Evolutionary conservation across 2,329 filamentous ascomycete genomes (phyloP), one percentile per base, ranked within the genome.

Genomic region (Talaromyces atroroseus): DNA sequence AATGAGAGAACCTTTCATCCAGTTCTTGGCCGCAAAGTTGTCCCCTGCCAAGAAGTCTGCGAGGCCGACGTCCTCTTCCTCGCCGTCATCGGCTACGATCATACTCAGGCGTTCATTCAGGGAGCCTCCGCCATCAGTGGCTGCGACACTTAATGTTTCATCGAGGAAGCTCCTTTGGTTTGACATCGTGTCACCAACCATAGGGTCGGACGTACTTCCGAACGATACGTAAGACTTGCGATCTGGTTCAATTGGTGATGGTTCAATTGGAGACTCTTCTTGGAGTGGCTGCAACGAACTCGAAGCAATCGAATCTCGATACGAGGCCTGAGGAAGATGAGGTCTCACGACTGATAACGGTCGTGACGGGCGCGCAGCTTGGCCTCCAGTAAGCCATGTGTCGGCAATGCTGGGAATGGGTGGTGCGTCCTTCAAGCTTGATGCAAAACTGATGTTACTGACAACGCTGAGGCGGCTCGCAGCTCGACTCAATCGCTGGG

Each of bases 1-100:
- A 63, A 99, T 99, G 61, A 97, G 80, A 32, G 92, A 92, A 68
- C 94, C 94, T 78, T 97, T 96, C 91, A 99, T 97, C 89, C 95
- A 99, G 73, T 96, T 95, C 76, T 92, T 89, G 61, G 96, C 92
- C 62, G 95, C 92, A 85, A 94, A 97, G 8, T 90, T 95, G 68
- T 96, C 90, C 61, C 90, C 90, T 34, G 90, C 86, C 42, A 97
- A 80, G 79, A 96, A 96, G 67, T 92, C 92, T 64, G 88, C 85
- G 21, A 97, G 80, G 65, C 94, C 92, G 67, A 92, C 89, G 65
- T 97, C 92, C 6, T 85, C 85, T 65, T 95, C 94, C 69, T 96
- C 92, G 34, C 91, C 92, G 66, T 97, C 92, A 64, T 95, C 89
- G 16, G 88, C 88, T 40, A 96, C 82, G 34, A 92, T 89, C 66